These are phyloP conservation scores for Trichoderma asperelloides DNA, from an alignment of 495 filamentous ascomycete genomes.

Conservation along the genomic window DNA sequence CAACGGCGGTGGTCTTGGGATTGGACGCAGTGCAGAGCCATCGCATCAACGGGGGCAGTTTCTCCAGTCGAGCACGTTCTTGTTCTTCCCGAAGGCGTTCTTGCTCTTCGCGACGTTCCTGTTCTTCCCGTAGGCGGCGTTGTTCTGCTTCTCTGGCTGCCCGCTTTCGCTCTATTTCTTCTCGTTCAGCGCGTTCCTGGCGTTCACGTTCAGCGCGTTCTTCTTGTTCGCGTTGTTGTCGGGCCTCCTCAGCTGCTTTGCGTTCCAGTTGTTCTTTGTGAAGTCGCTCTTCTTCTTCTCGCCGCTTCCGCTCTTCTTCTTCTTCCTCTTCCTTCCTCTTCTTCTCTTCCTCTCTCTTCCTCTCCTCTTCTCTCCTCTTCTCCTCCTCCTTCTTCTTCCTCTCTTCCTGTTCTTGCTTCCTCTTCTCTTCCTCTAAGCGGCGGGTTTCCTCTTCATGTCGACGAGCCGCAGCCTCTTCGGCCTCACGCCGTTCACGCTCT, in stretches of 20 bases:
- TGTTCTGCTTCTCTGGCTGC: slow-evolving; percentile 42
- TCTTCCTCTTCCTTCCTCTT: slow-evolving; percentile 30
- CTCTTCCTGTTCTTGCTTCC: slow-evolving; percentile 21
- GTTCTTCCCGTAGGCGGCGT: slow-evolving; percentile 35
- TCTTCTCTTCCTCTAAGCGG: slow-evolving; percentile 29
- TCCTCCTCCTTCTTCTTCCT: slow-evolving; percentile 12
- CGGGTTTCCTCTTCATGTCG: slow-evolving; percentile 22
- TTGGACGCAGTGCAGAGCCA: slow-evolving; percentile 44
- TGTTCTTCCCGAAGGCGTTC: slow-evolving; percentile 36
- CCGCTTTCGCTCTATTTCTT: slow-evolving; percentile 49
- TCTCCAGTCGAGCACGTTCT: slow-evolving; percentile 38
- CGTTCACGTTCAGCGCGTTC: slow-evolving; percentile 29
- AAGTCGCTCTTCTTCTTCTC: slow-evolving; percentile 34
- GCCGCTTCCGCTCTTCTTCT: slow-evolving; percentile 26
- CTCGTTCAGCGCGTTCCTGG: slow-evolving; percentile 34
- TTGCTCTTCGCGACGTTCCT: slow-evolving; percentile 36
- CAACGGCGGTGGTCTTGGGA: slow-evolving; percentile 36
- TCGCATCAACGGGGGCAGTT: slow-evolving; percentile 41
- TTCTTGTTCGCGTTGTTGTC: slow-evolving; percentile 35
- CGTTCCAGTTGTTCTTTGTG: slow-evolving; percentile 30
- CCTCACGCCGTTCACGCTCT: slow-evolving; percentile 20
- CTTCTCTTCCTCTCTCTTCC: slow-evolving; percentile 21
- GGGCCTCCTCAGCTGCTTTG: slow-evolving; percentile 37
- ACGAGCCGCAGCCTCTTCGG: slow-evolving; percentile 18
- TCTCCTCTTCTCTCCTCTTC: slow-evolving; percentile 29